phyloP scores from a whole-genome alignment of 306 rosid species.

The Cajanus cajan region DNA sequence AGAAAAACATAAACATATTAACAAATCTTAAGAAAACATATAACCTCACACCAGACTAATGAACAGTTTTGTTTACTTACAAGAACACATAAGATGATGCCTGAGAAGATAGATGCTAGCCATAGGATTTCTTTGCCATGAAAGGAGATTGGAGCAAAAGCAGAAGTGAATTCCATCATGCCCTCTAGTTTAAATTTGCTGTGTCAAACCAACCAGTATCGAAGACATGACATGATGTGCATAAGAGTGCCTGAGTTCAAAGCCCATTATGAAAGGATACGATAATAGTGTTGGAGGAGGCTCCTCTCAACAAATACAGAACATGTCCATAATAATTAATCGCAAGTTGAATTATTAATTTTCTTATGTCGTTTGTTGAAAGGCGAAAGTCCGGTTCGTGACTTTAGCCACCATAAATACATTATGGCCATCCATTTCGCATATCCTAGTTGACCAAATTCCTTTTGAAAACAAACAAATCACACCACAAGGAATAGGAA shows the following conservation, averaged over 20 bases:
- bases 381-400: not conserved
- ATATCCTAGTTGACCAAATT: not conserved
- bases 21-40: not conserved
- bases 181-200: not conserved
- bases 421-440: slow-evolving; percentile 17
- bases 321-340: not conserved
- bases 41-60: not conserved
- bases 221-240: not conserved
- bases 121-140: slow-evolving; percentile 39
- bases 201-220: slow-evolving; percentile 1
- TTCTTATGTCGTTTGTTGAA: not conserved
- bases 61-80: slow-evolving; percentile 40
- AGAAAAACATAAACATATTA: not conserved
- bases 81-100: slow-evolving; percentile 53
- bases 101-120: slow-evolving; percentile 45
- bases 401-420: not conserved
- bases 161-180: slow-evolving; percentile 34
- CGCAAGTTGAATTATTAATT: not conserved
- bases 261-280: not conserved
- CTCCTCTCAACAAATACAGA: not conserved
- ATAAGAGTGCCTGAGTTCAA: not conserved
- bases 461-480: slow-evolving; percentile 3
- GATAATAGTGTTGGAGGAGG: not conserved
- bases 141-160: slow-evolving; percentile 22
- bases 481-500: not conserved